Base-by-base conservation (phyloP, 2,329 filamentous ascomycete species). In the Trichoderma polysporum region DNA sequence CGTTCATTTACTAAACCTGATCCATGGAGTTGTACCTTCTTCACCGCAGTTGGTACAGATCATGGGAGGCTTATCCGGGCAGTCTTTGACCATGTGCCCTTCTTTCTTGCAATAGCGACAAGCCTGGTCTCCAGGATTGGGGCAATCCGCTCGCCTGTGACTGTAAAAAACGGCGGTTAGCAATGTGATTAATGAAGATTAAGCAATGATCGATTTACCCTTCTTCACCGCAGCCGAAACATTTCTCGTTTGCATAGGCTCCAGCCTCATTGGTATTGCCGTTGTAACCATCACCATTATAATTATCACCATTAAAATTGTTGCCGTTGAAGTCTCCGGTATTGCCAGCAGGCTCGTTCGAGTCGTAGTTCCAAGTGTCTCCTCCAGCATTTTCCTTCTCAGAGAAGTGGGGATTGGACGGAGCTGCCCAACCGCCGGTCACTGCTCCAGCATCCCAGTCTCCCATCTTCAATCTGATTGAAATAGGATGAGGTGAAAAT, bases 1-100 rank as follows among this genome's bases (percentile, higher is more conserved):
- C 9, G 10, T 39, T 17, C 9, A 19, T 35, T 41, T 45, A 12
- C 13, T 8, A 17, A 4, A 6, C 5, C 12, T 31, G 19, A 27
- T 22, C 12, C 15, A 8, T 19, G 19, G 5, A 25, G 17, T 71
- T 78, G 70, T 74, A 87, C 88, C 88, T 72, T 86, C 83, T 70
- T 87, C 76, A 33, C 84, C 79, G 73, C 90, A 92, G 73, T 90
- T 88, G 58, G 82, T 81, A 77, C 89, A 91, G 9, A 82, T 68
- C 72, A 79, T 77, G 1, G 88, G 80, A 7, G 84, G 83, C 69
- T 85, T 86, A 1, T 83, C 77, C 1, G 89, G 89, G 70, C 91
- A 93, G 60, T 90, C 87, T 22, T 84, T 83, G 60, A 84, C 79
- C 72, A 86, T 78, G 71, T 87, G 85, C 5, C 84, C 85, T 27